phyloP scores from a whole-genome alignment of 129 eudicot genomes.

The Centella asiatica region DNA sequence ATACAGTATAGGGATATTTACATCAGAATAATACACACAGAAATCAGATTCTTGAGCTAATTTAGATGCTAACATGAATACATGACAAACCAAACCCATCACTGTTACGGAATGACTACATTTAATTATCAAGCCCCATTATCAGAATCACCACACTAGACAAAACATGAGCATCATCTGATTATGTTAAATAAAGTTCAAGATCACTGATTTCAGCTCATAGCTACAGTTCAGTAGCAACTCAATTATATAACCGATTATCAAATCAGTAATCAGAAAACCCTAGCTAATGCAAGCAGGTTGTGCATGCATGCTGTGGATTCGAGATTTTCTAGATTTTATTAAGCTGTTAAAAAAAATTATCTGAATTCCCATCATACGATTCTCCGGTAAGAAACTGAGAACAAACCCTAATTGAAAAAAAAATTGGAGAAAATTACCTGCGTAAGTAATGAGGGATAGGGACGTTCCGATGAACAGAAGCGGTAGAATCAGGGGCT shows the following conservation, averaged over 20 bases:
- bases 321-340: neutral
- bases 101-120: too few species aligned
- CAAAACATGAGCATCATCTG: neutral
- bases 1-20: too few species aligned
- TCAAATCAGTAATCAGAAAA: neutral
- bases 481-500: constrained; percentile 33
- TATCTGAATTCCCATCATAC: neutral
- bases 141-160: neutral
- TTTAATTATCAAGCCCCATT: too few species aligned
- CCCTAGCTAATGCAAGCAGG: neutral
- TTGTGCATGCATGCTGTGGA: neutral
- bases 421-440: constrained; percentile 16
- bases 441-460: constrained; percentile 18
- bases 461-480: constrained; percentile 5
- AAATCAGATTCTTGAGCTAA: neutral
- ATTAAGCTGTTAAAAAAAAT: neutral
- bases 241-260: neutral
- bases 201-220: neutral
- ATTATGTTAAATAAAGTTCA: neutral
- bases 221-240: neutral
- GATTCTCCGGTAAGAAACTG: too few species aligned
- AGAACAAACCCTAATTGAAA: neutral
- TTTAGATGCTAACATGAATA: too few species aligned
- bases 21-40: too few species aligned
- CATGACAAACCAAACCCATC: neutral